Evolutionary conservation across 257 asterid genomes (phyloP), one percentile per base, ranked within the genome.

Genomic region (Echium plantagineum): DNA sequence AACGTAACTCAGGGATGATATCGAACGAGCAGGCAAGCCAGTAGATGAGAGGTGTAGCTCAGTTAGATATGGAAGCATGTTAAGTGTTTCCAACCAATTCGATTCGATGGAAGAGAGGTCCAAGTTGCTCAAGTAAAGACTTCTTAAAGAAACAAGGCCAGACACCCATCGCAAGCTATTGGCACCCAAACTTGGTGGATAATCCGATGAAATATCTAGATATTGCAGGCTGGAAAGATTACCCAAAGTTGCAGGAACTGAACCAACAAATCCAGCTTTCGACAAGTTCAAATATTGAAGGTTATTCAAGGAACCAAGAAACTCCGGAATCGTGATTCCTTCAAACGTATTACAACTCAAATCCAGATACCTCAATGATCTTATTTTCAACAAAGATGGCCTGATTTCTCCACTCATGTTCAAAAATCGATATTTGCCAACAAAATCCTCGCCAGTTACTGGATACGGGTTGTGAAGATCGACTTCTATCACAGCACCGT

Each of bases 341-440:
- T 35, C 68, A 59, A 83, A 77, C 15, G 75, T 57, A 66, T 83
- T 83, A 57, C 52, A n/a, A 32, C 90, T 77, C 71, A 83, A 75
- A 70, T 83, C 90, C 22, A 80, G 62, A 56, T 71, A 21, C 49
- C 49, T 67, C 66, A 81, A 70, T 58, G 76, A 78, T 32, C 51
- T 59, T 21, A 81, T 68, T 26, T 74, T 74, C 49, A 68, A 5
- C 65, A 76, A 55, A 12, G 87, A 78, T 67, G 81, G 81, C 48
- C 79, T 74, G 56, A 81, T 74, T 59, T 67, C 83, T 52, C 85
- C 85, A 74, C 85, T 81, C 74, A 81, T 59, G 81, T 72, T 72
- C 79, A 76, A 74, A 63, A 69, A 61, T 64, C 75, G 77, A 65
- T 72, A 68, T 69, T 68, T 71, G 31, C 38, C 15, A 22, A 46